Base-by-base conservation (phyloP, 1,284 basidiomycete genomes). In the Microbotryum lychnidis-dioicae region DNA sequence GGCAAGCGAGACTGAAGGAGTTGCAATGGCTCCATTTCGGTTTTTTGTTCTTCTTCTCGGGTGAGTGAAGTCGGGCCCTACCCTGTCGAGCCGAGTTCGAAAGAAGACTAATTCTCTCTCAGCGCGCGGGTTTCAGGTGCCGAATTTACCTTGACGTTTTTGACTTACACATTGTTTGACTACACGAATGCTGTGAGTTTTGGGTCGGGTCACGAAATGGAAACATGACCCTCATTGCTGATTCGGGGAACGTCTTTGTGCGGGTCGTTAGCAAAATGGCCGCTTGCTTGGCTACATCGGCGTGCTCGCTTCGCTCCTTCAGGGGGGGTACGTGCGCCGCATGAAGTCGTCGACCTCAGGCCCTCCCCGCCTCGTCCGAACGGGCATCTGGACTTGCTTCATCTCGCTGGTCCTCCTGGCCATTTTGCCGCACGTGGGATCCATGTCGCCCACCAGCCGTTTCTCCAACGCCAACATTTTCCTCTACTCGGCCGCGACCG, bases 81-180 rank as follows among this genome's bases (percentile, higher is more conserved):
- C 44, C 31, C n/a, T 53, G 7, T 60, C n/a, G 29, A 27, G 33
- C 21, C 20, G 37, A 45, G 10, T 31, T 25, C 23, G 20, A 42
- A 23, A 10, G 29, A 7, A 9, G 6, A n/a, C 18, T 54, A 21
- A 47, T n/a, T 12, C 58, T 60, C 23, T 50, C 48, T 56, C 16
- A 4, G 44, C 8, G 48, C 23, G 12, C 50, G 14, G 10, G 46
- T 57, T 29, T 33, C 37, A 67, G 69, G 91, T 54, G 84, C 91
- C 55, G 91, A 94, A 72, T 93, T 92, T 75, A 93, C 91, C 0
- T 78, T 94, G 31, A 91, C 89, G 0, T 94, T 94, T 79, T 77
- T 93, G 54, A 92, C 88, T 2, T 90, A 88, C 67, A 77, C 77
- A 59, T 86, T 94, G 56, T 85, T 94, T 62, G 85, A 88, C 73